Percentiles rank a stretch among this genome's conserved stretches.
Evolutionary conservation across 1,284 basidiomycete species (phyloP).

Genomic region (Apiotrichum montevideense): DNA sequence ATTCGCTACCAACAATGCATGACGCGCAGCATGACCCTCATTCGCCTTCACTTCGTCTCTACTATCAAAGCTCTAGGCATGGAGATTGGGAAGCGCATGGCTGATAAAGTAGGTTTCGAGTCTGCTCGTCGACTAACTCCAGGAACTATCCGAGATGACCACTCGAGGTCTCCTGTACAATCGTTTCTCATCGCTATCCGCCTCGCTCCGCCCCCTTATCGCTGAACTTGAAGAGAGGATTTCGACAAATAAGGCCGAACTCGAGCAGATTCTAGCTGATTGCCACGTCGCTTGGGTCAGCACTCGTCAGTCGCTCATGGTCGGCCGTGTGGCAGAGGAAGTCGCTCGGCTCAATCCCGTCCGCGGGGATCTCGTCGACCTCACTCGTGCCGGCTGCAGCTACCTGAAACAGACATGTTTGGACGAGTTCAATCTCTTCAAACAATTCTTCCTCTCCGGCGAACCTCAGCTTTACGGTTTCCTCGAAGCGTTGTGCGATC

Average conservation of each 20-base stretch:
- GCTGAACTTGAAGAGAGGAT: slow-evolving; percentile 76
- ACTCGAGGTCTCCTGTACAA: slow-evolving; percentile 80
- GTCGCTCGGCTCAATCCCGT: slow-evolving; percentile 71
- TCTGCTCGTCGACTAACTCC: neutral
- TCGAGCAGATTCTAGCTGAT: slow-evolving; percentile 68
- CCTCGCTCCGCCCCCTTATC: slow-evolving; percentile 66
- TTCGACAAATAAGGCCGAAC: slow-evolving; percentile 59
- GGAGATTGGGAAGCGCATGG: slow-evolving; percentile 65
- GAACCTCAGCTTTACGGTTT: slow-evolving; percentile 76
- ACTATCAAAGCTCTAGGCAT: slow-evolving; percentile 65
- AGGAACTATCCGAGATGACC: slow-evolving; percentile 76
- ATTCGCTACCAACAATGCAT: slow-evolving; percentile 92
- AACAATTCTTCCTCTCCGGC: slow-evolving; percentile 76
- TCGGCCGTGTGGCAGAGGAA: slow-evolving; percentile 66
- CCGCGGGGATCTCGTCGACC: slow-evolving; percentile 72
- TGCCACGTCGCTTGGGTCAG: slow-evolving; percentile 77
- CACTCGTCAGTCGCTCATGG: slow-evolving; percentile 63
- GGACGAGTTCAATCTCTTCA: slow-evolving; percentile 78
- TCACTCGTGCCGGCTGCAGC: slow-evolving; percentile 79
- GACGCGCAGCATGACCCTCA: slow-evolving; percentile 89
- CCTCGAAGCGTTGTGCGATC: slow-evolving; percentile 81
- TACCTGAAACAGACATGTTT: slow-evolving; percentile 83
- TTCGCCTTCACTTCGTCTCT: slow-evolving; percentile 88
- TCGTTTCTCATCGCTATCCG: slow-evolving; percentile 68
- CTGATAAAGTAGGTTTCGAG: slow-evolving; percentile 57